phyloP scores from a whole-genome alignment of 306 rosid species.

The Lathyrus tuberosus region DNA sequence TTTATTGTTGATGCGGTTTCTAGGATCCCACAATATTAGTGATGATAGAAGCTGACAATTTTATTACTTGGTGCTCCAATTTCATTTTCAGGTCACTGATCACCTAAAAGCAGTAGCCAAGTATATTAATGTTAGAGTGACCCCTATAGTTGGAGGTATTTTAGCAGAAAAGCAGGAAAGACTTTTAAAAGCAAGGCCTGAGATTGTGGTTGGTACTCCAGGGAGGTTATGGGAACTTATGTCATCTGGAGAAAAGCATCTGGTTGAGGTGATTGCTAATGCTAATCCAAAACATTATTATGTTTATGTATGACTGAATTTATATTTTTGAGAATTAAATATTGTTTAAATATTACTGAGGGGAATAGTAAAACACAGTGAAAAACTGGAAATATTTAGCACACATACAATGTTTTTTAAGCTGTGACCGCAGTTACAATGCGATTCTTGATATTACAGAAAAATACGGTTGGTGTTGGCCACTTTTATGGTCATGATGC shows the following conservation, averaged over 20 bases:
- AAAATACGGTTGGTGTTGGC: background rate
- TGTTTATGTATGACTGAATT: slow-evolving; percentile 26
- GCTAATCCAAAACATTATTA: slow-evolving; percentile 1
- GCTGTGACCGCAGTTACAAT: background rate
- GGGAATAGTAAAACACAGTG: background rate
- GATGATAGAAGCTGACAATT: slow-evolving; percentile 19
- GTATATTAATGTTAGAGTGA: slow-evolving; percentile 67
- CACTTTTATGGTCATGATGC: background rate
- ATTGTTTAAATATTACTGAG: background rate
- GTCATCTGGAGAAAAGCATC: slow-evolving; percentile 86
- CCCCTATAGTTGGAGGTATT: slow-evolving; percentile 94
- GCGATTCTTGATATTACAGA: background rate
- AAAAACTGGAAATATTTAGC: slow-evolving; percentile 16
- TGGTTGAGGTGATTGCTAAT: slow-evolving; percentile 66
- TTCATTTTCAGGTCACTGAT: slow-evolving; percentile 67
- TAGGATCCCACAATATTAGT: background rate
- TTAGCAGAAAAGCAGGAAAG: slow-evolving; percentile 89
- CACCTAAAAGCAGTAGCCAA: slow-evolving; percentile 78
- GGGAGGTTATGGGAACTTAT: slow-evolving; percentile 98
- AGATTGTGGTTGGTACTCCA: slow-evolving; percentile 93
- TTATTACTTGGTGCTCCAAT: slow-evolving; percentile 25
- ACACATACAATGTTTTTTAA: background rate
- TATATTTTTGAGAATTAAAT: slow-evolving; percentile 22
- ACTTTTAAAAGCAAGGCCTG: slow-evolving; percentile 76
- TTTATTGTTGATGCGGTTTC: slow-evolving; percentile 3